Percentiles rank a stretch among this genome's conserved stretches.
Evolutionary conservation across 805 yeast genomes (phyloP).

Genomic region (Wickerhamiella nectarea): DNA sequence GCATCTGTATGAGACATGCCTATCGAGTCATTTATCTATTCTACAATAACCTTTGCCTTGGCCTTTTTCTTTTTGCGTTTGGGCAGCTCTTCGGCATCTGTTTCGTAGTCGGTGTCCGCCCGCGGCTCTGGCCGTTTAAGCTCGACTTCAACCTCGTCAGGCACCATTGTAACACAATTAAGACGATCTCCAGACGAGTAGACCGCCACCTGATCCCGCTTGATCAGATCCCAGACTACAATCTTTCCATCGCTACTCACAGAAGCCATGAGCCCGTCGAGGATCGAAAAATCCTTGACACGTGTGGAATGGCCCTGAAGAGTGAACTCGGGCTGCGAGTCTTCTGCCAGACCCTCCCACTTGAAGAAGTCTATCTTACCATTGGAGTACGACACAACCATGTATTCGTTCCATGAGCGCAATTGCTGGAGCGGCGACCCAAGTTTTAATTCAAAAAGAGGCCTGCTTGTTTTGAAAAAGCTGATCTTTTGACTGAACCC

Average conservation of each 20-base stretch:
- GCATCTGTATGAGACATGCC: too few species aligned
- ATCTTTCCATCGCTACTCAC: slow-evolving; percentile 89
- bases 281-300: slow-evolving; percentile 59
- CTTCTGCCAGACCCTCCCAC: slow-evolving; percentile 18
- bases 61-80: slow-evolving; percentile 15
- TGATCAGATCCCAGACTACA: slow-evolving; percentile 70
- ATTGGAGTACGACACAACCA: slow-evolving; percentile 54
- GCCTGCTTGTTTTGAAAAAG: slow-evolving; percentile 53
- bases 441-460: slow-evolving; percentile 34
- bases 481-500: slow-evolving; percentile 55
- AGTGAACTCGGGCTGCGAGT: slow-evolving; percentile 31
- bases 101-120: slow-evolving; percentile 50
- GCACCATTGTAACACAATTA: slow-evolving; percentile 61
- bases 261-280: slow-evolving; percentile 47
- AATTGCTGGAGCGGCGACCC: slow-evolving; percentile 51
- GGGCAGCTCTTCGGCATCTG: slow-evolving; percentile 19
- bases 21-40: too few species aligned
- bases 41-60: slow-evolving; percentile 20
- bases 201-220: slow-evolving; percentile 72
- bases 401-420: slow-evolving; percentile 38
- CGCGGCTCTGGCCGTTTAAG: slow-evolving; percentile 56
- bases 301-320: slow-evolving; percentile 75
- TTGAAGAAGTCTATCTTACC: slow-evolving; percentile 54
- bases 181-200: slow-evolving; percentile 84
- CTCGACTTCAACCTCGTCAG: slow-evolving; percentile 64